Conservation (phyloP, 2,329 filamentous ascomycete genomes). For the Penicillium sp. region DNA sequence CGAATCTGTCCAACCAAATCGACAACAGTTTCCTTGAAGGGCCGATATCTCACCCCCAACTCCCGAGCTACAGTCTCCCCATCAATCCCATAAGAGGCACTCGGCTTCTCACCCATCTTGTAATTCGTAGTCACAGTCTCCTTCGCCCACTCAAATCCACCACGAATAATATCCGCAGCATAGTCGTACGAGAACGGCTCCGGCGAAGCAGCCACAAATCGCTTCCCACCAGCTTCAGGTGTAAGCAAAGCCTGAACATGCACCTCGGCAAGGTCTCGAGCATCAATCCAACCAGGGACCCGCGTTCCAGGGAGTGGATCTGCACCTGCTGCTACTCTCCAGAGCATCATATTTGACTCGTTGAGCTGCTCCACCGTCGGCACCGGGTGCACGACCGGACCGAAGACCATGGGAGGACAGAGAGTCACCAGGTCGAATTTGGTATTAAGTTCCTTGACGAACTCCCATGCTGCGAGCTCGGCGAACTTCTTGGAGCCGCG, state of each 20-base stretch:
- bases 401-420: conserved; percentile 49
- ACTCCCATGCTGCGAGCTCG: conserved; percentile 32
- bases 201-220: conserved; percentile 43
- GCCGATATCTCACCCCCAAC: conserved; percentile 40
- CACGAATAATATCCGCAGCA: conserved; percentile 45
- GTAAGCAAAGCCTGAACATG: conserved; percentile 46
- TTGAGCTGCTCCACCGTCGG: conserved; percentile 38
- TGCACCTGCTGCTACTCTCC: conserved; percentile 41
- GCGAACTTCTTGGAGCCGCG: conserved; percentile 35
- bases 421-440: conserved; percentile 44
- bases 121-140: conserved; percentile 35
- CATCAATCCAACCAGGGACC: conserved; percentile 44
- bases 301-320: conserved; percentile 38
- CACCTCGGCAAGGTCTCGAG: conserved; percentile 46
- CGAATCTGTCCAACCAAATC: conserved; percentile 18
- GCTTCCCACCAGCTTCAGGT: conserved; percentile 31
- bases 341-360: conserved; percentile 45
- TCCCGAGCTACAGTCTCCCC: conserved; percentile 42
- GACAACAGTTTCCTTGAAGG: conserved; percentile 18
- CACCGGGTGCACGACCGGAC: conserved; percentile 45
- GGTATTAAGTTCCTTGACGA: conserved; percentile 32
- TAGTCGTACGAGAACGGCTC: conserved; percentile 50
- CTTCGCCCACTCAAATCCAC: conserved; percentile 41
- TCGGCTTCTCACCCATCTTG: conserved; percentile 35
- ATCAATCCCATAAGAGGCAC: conserved; percentile 41